Base-by-base conservation (phyloP, 2,329 filamentous ascomycete species). In the Neopestalotiopsis sp. region DNA sequence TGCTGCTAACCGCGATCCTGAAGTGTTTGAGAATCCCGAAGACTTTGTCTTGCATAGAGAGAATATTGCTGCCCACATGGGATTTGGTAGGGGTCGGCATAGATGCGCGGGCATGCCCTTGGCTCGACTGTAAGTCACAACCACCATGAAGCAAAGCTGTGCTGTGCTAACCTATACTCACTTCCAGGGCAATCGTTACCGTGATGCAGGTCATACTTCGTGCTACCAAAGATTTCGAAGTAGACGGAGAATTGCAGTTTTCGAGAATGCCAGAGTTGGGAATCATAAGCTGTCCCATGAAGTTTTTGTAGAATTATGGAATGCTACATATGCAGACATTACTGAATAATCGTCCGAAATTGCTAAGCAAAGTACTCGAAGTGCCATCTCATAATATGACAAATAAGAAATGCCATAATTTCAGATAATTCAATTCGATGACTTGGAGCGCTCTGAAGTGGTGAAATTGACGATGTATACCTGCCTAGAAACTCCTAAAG, bases 201-300 rank as follows among this genome's bases (percentile, higher is more conserved):
- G 71, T 66, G 14, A 9, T 73, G 7, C 66, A 69, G 12, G 69
- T 68, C 1, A 68, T 73, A 9, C 61, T 73, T 3, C 63, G 66
- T 13, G 71, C 14, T 28, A 74, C 72, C 1, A 72, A 63, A 5
- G 70, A 69, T 24, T 73, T 73, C 24, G 67, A 70, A 24, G 63
- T 73, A 0, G 67, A 73, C 56, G 71, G 73, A 0, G 61, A 69
- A 30, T 28, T 74, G 42, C 61, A 74, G 30, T 73, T 68, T 56
- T 70, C 73, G 9, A 72, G 73, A 32, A 74, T 74, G 72, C 72
- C 73, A 1, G 73, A 74, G 65, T 45, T 74, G 65, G 73, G 72
- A 2, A 72, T 72, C 14, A 74, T 73, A 1, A 73, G 73, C 40
- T 74, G 73, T 6, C 73, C 73, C 0, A 30, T 73, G 34, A 63